Conservation (phyloP, 2,329 filamentous ascomycete species). For the Phoma sp. region DNA sequence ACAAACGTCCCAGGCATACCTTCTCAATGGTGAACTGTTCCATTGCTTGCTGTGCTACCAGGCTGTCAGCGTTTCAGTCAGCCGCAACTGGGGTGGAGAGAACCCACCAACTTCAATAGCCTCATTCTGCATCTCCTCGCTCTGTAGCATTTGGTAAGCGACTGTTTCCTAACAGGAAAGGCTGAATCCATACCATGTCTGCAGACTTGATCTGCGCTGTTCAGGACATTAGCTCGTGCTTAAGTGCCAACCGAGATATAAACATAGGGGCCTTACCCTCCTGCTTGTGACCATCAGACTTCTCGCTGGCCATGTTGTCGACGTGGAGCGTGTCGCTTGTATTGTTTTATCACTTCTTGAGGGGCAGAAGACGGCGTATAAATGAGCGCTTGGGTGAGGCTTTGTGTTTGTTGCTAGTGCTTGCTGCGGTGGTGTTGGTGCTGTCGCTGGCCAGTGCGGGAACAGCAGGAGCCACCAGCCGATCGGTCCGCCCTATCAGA, state of each 20-base stretch:
- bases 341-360: background rate
- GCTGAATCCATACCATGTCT: conserved; percentile 80
- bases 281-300: conserved; percentile 68
- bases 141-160: conserved; percentile 62
- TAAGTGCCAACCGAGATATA: conserved; percentile 10
- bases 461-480: conserved; percentile 16
- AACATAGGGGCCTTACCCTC: conserved; percentile 56
- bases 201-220: conserved; percentile 96
- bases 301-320: conserved; percentile 55
- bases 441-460: conserved; percentile 11
- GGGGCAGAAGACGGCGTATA: background rate
- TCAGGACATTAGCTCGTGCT: conserved; percentile 36
- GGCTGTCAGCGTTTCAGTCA: conserved; percentile 31
- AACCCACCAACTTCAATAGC: conserved; percentile 90
- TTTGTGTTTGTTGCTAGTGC: conserved; percentile 25
- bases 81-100: conserved; percentile 10
- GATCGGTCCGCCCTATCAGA: conserved; percentile 10
- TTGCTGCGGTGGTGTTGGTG: conserved; percentile 15
- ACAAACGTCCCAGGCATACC: conserved; percentile 57
- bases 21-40: conserved; percentile 76
- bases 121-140: conserved; percentile 96
- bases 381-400: conserved; percentile 11
- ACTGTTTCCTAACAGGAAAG: background rate
- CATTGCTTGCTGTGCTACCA: conserved; percentile 73
- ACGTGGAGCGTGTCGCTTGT: background rate